phyloP scores from a whole-genome alignment of 176 grass and related monocot species.

The Eragrostis nindensis region DNA sequence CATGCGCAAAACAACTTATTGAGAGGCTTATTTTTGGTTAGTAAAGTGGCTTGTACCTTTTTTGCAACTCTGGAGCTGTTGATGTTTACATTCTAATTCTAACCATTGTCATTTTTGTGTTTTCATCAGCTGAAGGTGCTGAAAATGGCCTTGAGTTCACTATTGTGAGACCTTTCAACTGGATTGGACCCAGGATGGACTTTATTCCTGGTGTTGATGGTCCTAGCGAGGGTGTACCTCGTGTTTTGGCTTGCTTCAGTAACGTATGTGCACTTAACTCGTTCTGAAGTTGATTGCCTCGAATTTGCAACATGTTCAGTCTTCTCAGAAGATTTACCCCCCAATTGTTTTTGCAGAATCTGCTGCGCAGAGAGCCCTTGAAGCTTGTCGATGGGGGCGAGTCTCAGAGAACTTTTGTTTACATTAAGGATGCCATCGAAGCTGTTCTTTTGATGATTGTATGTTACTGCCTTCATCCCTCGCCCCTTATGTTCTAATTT shows the following conservation, averaged over 20 bases:
- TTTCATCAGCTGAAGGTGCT: slow-evolving; percentile 76
- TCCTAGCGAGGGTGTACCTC: slow-evolving; percentile 93
- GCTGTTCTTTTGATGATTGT: slow-evolving; percentile 96
- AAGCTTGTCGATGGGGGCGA: slow-evolving; percentile 92
- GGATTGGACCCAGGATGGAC: slow-evolving; percentile 99
- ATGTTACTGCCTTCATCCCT: slow-evolving; percentile 26
- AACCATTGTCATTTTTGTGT: slow-evolving; percentile 30
- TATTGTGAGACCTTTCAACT: slow-evolving; percentile 97
- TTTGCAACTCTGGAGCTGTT: slow-evolving; percentile 3
- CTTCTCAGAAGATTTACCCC: slow-evolving; percentile 24
- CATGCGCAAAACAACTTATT: slow-evolving; percentile 93
- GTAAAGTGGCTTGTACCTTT: slow-evolving; percentile 19
- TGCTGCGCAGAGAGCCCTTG: slow-evolving; percentile 81
- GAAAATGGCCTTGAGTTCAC: slow-evolving; percentile 91
- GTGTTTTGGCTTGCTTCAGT: slow-evolving; percentile 98
- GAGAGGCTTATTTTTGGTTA: slow-evolving; percentile 95
- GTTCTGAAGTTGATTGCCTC: background rate
- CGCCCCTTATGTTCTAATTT: background rate
- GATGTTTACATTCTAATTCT: background rate
- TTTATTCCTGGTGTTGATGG: slow-evolving; percentile 99
- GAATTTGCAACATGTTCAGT: background rate
- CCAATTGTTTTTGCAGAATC: slow-evolving; percentile 72
- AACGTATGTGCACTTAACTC: slow-evolving; percentile 53
- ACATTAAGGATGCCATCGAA: slow-evolving; percentile 98
- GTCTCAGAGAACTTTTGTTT: slow-evolving; percentile 95